Evolutionary conservation across 495 filamentous ascomycete species (phyloP), one percentile per base, ranked within the genome.

Genomic region (Penicillium steckii): DNA sequence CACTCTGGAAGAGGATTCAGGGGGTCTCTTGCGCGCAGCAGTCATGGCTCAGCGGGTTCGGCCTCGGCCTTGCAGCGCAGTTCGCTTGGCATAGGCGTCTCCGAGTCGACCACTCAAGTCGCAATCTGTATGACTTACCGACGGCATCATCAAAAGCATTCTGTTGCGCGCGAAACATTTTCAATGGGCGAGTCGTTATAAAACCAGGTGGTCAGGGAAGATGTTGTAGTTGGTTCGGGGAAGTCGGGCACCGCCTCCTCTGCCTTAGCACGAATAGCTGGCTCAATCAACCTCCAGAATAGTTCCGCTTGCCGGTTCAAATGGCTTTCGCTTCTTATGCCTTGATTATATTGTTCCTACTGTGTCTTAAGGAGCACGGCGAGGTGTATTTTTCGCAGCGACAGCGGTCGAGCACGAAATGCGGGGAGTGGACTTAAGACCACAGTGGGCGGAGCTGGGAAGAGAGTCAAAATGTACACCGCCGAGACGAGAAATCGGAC

Each of bases 131-230:
- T 10, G 50, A 74, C 83, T 68, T 77, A 90, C 88, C 86, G 72
- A 92, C 83, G 59, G 85, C 86, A 61, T 90, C 88, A 66, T 92
- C 88, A 56, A 92, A 90, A 23, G 81, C 79, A 70, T 90, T 92
- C 64, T 84, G 81, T 69, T 90, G 88, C 27, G 85, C 80, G 67
- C 88, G 85, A 73, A 92, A 92, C 88, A 92, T 91, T 26, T 46
- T 59, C 37, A 49, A 12, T 53, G 29, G 48, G 25, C 49, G 27
- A 18, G 32, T 47, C 52, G 41, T 38, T 52, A 37, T 18, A 35
- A 48, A 30, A 40, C 25, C 43, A 25, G 37, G 26, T 35, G 24
- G 38, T 48, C 42, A 38, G 35, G 27, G 37, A 21, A 17, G 24
- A 27, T 23, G 23, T 25, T 25, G 27, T 35, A 53, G 42, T 19